phyloP scores from a whole-genome alignment of 139 green algal genomes.

The Yamagishiella unicocca region DNA sequence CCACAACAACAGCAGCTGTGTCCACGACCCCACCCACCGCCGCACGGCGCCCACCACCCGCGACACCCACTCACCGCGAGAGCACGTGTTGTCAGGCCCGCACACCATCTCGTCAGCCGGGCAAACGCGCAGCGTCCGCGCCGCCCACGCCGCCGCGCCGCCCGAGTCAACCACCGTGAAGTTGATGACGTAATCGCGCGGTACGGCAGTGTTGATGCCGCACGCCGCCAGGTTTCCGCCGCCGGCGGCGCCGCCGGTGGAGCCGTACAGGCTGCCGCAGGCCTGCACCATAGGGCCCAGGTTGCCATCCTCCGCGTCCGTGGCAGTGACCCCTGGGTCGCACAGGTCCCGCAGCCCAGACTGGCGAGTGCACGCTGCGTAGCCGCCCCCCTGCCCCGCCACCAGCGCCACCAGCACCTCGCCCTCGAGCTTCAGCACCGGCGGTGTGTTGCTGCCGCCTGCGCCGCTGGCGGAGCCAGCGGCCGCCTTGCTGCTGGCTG shows the following conservation, averaged over 20 bases:
- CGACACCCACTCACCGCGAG: background rate
- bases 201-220: background rate
- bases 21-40: background rate
- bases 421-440: background rate
- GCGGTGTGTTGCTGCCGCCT: background rate
- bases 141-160: background rate
- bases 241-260: background rate
- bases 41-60: background rate
- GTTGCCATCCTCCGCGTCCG: slow-evolving; percentile 44
- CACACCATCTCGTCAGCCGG: background rate
- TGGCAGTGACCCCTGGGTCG: slow-evolving; percentile 27
- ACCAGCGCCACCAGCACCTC: background rate
- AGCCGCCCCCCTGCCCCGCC: background rate
- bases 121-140: slow-evolving; percentile 13
- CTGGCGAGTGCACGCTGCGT: background rate
- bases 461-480: background rate
- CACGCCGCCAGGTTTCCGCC: slow-evolving; percentile 13
- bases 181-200: slow-evolving; percentile 22
- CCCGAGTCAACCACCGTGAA: slow-evolving; percentile 32
- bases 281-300: slow-evolving; percentile 15
- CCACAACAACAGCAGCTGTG: background rate
- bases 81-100: background rate
- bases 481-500: too few species aligned
- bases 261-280: background rate
- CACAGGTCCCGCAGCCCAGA: background rate